Evolutionary conservation across 257 asterid species (phyloP).

Genomic region (Solanum pinnatisectum): DNA sequence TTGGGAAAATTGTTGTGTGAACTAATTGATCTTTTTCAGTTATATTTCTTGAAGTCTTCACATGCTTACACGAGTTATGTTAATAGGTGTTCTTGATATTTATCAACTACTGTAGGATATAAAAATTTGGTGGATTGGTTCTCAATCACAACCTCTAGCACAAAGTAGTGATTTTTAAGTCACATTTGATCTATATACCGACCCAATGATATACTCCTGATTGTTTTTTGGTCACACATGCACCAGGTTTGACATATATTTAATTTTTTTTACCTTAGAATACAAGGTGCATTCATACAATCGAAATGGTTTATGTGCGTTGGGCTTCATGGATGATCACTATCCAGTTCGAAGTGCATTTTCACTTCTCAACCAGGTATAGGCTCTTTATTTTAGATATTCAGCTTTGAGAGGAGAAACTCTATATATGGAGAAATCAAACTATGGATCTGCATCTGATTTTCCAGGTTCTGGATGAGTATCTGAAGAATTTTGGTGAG

Average conservation of each 20-base stretch:
- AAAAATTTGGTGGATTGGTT: not conserved
- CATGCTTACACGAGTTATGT: not conserved
- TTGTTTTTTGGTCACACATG: not conserved
- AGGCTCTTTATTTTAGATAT: not conserved
- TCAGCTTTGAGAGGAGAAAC: not conserved
- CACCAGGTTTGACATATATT: not conserved
- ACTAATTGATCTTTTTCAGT: not conserved
- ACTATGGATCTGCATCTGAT: not conserved
- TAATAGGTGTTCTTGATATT: not conserved
- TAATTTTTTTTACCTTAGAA: conserved; percentile 26
- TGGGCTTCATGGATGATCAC: conserved; percentile 93
- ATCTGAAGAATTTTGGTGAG: conserved; percentile 75
- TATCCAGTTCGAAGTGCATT: conserved; percentile 92
- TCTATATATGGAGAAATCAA: not conserved
- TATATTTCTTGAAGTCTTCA: not conserved
- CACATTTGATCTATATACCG: not conserved
- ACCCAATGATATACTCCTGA: not conserved
- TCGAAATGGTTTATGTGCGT: conserved; percentile 62
- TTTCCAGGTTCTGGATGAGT: conserved; percentile 74
- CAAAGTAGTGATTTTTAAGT: not conserved
- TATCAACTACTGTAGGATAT: not conserved
- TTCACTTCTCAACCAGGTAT: conserved; percentile 82
- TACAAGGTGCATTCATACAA: conserved; percentile 85
- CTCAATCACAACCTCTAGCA: not conserved
- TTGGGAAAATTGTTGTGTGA: not conserved